A percentile compares a stretch with the other conserved stretches of the same genome.
These are phyloP conservation scores for Avicennia marina DNA, from an alignment of 257 asterid genomes.

Conservation along the genomic window DNA sequence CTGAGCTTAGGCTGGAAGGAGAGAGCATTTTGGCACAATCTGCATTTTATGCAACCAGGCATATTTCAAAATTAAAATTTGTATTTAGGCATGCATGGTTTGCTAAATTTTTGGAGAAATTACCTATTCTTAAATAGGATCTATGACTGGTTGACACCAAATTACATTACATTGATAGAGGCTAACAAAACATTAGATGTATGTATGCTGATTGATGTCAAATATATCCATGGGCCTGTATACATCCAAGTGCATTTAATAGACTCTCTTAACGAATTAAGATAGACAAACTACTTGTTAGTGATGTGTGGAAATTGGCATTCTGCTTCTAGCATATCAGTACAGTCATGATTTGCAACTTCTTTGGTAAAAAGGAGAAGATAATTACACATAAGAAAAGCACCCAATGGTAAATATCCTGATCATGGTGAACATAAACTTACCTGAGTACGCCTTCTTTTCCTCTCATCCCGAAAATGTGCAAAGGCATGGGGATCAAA, in stretches of 20 bases:
- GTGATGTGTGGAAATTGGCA: background rate
- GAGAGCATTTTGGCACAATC: background rate
- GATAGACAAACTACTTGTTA: background rate
- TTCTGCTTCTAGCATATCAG: background rate
- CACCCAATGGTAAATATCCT: background rate
- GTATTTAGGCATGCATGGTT: background rate
- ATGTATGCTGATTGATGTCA: background rate
- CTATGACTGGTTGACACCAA: background rate
- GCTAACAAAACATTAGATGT: background rate
- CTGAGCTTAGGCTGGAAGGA: background rate
- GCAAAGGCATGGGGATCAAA: slow-evolving; percentile 85
- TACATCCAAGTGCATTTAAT: background rate
- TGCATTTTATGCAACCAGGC: background rate
- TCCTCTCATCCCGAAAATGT: slow-evolving; percentile 81
- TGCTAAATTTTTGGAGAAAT: background rate
- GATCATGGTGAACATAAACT: background rate
- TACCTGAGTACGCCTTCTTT: slow-evolving; percentile 70
- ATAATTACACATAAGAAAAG: background rate
- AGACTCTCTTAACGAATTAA: background rate
- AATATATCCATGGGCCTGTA: background rate
- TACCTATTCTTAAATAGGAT: background rate
- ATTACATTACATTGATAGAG: background rate
- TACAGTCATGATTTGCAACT: background rate
- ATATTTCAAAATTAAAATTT: background rate
- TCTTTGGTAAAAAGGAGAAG: background rate